phyloP scores from a whole-genome alignment of 225 moss, liverwort and hornwort genomes.

The Ulota crispa region DNA sequence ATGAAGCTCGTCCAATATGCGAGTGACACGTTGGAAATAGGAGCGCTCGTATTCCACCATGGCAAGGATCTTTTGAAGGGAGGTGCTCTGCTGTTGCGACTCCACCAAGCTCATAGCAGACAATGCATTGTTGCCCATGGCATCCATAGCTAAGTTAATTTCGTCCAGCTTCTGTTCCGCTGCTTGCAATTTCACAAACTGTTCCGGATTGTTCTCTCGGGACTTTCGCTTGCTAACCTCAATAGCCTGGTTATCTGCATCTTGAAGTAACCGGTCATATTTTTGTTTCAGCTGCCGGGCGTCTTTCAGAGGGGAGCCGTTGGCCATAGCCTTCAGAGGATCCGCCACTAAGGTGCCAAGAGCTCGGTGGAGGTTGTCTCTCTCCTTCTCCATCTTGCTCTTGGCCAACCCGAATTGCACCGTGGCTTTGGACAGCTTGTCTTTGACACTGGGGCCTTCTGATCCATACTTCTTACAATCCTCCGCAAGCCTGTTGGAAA shows the following conservation, averaged over 20 bases:
- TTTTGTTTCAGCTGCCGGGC: constrained; percentile 66
- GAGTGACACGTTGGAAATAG: constrained; percentile 60
- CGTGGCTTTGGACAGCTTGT: constrained; percentile 64
- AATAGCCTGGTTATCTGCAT: constrained; percentile 61
- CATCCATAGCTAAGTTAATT: constrained; percentile 56
- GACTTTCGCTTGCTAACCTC: constrained; percentile 57
- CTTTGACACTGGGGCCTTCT: constrained; percentile 67
- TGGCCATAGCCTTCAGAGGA: constrained; percentile 71
- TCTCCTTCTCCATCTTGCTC: constrained; percentile 63
- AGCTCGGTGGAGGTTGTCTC: constrained; percentile 61
- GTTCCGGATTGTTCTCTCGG: constrained; percentile 62
- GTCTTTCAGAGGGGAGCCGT: constrained; percentile 74
- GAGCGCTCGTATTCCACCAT: constrained; percentile 80
- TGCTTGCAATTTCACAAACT: constrained; percentile 65
- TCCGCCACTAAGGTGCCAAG: constrained; percentile 68
- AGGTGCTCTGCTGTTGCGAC: constrained; percentile 74
- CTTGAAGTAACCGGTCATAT: constrained; percentile 73
- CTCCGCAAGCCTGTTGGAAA: constrained; percentile 58
- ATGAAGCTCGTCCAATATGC: constrained; percentile 71
- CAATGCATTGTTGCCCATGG: constrained; percentile 68
- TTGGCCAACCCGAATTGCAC: constrained; percentile 52
- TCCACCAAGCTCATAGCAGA: constrained; percentile 82
- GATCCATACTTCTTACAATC: constrained; percentile 76
- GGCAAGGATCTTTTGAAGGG: constrained; percentile 70
- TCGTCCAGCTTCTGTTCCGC: constrained; percentile 74